These are phyloP conservation scores for Chlorella sp. DNA, from an alignment of 139 green algal species.

Conservation along the genomic window DNA sequence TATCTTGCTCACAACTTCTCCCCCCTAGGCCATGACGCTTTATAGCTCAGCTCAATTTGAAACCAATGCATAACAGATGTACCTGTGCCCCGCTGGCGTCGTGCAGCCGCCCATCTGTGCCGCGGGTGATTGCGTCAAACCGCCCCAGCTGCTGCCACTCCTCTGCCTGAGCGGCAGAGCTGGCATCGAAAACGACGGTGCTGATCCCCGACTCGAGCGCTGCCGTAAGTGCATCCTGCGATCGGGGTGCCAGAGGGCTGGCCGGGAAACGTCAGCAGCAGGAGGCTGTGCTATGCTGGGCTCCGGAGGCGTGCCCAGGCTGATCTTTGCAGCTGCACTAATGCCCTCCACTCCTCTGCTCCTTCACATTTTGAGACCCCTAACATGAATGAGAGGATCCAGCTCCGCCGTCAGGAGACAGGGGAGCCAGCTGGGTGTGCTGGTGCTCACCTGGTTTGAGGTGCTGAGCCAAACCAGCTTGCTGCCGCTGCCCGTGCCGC, in stretches of 20 bases:
- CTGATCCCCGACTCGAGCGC: neutral
- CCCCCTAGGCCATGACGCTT: neutral
- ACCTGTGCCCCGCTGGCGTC: neutral
- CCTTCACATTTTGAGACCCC: neutral
- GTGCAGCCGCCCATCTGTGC: neutral
- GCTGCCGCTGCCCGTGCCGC: neutral
- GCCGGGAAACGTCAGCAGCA: neutral
- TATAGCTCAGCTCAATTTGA: no score
- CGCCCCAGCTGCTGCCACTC: slow-evolving; percentile 35
- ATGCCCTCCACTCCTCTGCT: neutral
- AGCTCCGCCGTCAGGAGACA: no score
- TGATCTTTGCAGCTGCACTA: neutral
- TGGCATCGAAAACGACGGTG: neutral
- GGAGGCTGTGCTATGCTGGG: no score
- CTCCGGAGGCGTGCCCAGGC: neutral
- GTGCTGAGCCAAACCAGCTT: slow-evolving; percentile 20
- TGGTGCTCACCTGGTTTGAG: neutral
- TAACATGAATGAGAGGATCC: neutral
- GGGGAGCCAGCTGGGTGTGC: no score
- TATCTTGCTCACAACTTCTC: neutral
- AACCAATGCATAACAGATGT: no score
- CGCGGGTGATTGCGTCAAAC: neutral
- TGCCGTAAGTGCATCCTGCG: slow-evolving; percentile 8
- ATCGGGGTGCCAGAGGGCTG: neutral
- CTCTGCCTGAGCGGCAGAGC: neutral